Conservation (phyloP, 2,329 filamentous ascomycete genomes). For the Colletotrichum sp. region DNA sequence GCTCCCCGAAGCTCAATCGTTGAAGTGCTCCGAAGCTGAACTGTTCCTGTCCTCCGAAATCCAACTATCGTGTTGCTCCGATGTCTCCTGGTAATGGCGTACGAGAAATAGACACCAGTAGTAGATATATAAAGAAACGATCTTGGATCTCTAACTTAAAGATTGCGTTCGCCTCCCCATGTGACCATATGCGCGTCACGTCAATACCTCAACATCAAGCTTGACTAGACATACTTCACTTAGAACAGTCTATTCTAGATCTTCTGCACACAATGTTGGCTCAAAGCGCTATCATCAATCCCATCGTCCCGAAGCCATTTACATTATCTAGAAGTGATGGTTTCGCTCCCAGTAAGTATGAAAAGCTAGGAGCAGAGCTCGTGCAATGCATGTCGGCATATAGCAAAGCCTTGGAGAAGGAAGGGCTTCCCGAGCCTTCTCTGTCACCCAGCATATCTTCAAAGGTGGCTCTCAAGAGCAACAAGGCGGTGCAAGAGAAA, state of each 20-base stretch:
- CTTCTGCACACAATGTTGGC: background rate
- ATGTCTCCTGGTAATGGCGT: fast-evolving
- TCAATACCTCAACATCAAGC: background rate
- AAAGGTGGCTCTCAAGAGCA: background rate
- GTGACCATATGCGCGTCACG: background rate
- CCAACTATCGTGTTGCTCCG: background rate
- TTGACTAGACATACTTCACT: too few relatives aligned
- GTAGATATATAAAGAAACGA: background rate
- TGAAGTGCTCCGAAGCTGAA: background rate
- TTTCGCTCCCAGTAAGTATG: background rate
- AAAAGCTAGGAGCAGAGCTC: background rate
- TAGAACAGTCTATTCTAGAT: background rate
- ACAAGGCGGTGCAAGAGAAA: background rate
- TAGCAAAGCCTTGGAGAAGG: background rate
- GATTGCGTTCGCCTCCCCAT: fast-evolving
- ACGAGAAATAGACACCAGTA: background rate
- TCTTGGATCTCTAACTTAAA: too few relatives aligned
- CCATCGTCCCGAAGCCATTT: background rate
- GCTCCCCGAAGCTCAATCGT: background rate
- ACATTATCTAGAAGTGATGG: background rate
- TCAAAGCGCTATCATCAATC: background rate
- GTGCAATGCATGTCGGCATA: background rate
- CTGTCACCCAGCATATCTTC: background rate
- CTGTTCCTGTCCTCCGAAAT: background rate
- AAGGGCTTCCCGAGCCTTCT: background rate